These are phyloP conservation scores for Pseudopithomyces chartarum DNA, from an alignment of 2,329 filamentous ascomycete species.

Conservation along the genomic window DNA sequence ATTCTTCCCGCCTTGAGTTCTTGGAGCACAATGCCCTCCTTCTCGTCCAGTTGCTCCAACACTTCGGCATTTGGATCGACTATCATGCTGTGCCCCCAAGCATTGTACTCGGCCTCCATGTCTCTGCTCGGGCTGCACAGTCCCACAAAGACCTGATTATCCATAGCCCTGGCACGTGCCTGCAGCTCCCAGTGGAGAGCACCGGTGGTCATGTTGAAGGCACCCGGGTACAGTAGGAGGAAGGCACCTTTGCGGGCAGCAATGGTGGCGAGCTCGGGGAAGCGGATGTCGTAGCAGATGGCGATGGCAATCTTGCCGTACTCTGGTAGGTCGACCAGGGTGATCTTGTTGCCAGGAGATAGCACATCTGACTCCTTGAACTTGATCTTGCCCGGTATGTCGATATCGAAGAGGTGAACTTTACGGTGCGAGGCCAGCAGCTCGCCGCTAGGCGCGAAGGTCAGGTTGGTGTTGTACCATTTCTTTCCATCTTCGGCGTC, in stretches of 20 bases:
- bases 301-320: conserved; percentile 87
- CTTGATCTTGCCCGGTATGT: conserved; percentile 91
- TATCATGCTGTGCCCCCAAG: conserved; percentile 90
- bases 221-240: conserved; percentile 88
- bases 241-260: conserved; percentile 88
- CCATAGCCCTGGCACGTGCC: conserved; percentile 80
- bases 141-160: conserved; percentile 93
- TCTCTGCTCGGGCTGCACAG: conserved; percentile 91
- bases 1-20: conserved; percentile 52
- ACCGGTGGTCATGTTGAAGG: conserved; percentile 94
- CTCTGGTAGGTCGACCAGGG: conserved; percentile 82
- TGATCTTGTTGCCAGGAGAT: conserved; percentile 81
- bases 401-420: conserved; percentile 95
- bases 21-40: conserved; percentile 75
- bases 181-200: conserved; percentile 88
- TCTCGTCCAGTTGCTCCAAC: conserved; percentile 77
- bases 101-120: conserved; percentile 76
- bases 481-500: conserved; percentile 53
- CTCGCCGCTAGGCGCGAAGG: conserved; percentile 78
- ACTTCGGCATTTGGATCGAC: conserved; percentile 86
- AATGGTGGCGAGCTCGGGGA: conserved; percentile 90
- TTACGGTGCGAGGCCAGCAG: conserved; percentile 90
- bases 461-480: conserved; percentile 89
- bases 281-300: conserved; percentile 97
- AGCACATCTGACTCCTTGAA: conserved; percentile 93